These are phyloP conservation scores for Diaporthe sp. DNA, from an alignment of 2,329 filamentous ascomycete genomes.

Conservation along the genomic window DNA sequence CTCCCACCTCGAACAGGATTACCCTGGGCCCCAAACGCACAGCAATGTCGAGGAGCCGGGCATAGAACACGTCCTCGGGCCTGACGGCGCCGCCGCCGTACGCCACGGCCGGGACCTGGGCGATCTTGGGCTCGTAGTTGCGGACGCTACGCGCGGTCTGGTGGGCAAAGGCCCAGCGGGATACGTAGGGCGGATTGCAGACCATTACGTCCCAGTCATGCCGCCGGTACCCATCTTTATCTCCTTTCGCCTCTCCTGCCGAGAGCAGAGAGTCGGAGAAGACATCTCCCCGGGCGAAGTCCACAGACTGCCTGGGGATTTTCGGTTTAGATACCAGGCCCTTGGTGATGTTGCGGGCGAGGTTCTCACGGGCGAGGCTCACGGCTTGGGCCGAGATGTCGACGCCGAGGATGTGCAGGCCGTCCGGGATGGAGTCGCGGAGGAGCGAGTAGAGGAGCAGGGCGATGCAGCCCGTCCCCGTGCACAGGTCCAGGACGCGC, in stretches of 20 bases:
- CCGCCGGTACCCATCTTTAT: neutral
- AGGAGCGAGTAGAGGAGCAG: slow-evolving; percentile 77
- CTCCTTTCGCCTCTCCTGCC: slow-evolving; percentile 34
- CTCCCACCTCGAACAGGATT: slow-evolving; percentile 80
- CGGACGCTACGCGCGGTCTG: slow-evolving; percentile 82
- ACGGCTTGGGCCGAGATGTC: slow-evolving; percentile 81
- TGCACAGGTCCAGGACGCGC: slow-evolving; percentile 86
- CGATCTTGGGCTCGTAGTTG: slow-evolving; percentile 83
- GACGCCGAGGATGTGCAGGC: slow-evolving; percentile 73
- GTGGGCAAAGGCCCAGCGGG: slow-evolving; percentile 70
- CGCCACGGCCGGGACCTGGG: slow-evolving; percentile 72
- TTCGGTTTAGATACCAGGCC: slow-evolving; percentile 38
- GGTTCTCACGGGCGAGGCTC: slow-evolving; percentile 75
- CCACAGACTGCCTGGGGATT: slow-evolving; percentile 43
- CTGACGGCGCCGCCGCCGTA: slow-evolving; percentile 39
- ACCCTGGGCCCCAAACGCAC: slow-evolving; percentile 63
- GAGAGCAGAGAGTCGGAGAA: slow-evolving; percentile 55
- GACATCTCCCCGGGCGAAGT: slow-evolving; percentile 54
- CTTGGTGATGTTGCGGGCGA: slow-evolving; percentile 62
- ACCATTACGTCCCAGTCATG: slow-evolving; percentile 75
- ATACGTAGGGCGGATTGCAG: slow-evolving; percentile 94
- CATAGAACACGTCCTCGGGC: slow-evolving; percentile 75
- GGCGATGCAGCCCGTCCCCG: slow-evolving; percentile 91
- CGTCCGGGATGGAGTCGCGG: slow-evolving; percentile 49
- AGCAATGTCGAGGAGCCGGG: slow-evolving; percentile 71